Evolutionary conservation across 306 rosid genomes (phyloP).

Genomic region (Dryas octopetala): DNA sequence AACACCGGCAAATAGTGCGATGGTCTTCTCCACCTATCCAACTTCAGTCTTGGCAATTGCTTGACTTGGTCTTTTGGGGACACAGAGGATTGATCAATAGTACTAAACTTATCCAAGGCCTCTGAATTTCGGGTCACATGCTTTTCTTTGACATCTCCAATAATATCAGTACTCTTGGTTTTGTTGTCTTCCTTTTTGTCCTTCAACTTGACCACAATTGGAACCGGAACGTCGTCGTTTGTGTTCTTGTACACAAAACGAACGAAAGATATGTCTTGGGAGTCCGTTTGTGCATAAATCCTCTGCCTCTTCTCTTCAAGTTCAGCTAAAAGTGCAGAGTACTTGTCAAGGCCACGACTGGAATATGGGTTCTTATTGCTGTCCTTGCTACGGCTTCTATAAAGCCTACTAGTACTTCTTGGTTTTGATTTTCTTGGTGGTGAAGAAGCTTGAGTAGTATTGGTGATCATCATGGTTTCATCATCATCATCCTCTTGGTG

Average conservation of each 20-base stretch:
- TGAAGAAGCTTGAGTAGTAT: constrained; percentile 28
- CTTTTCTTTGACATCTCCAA: constrained; percentile 9
- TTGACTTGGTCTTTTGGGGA: too few relatives aligned
- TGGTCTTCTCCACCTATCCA: constrained; percentile 45
- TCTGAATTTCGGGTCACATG: constrained; percentile 22
- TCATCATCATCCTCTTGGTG: constrained; percentile 40
- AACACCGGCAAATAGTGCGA: constrained; percentile 49
- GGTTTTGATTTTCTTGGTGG: constrained; percentile 38
- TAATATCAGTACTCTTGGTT: constrained; percentile 14
- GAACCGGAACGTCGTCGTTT: constrained; percentile 53
- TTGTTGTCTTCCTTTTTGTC: constrained; percentile 30
- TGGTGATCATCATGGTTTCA: constrained; percentile 2
- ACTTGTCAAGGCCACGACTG: constrained; percentile 68
- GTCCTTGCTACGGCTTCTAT: constrained; percentile 26
- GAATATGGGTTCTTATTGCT: constrained; percentile 63
- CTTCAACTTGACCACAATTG: constrained; percentile 66
- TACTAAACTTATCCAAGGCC: constrained; percentile 15
- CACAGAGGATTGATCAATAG: not conserved
- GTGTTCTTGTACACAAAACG: constrained; percentile 57
- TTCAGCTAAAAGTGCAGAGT: constrained; percentile 70
- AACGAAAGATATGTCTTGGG: constrained; percentile 53
- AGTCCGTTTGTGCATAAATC: constrained; percentile 56
- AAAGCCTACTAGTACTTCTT: constrained; percentile 15
- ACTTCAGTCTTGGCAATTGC: not conserved
- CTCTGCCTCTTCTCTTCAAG: constrained; percentile 65